These are phyloP conservation scores for Mastigamoeba balamuthi DNA, from an alignment of 78 protist genomes.

Conservation along the genomic window DNA sequence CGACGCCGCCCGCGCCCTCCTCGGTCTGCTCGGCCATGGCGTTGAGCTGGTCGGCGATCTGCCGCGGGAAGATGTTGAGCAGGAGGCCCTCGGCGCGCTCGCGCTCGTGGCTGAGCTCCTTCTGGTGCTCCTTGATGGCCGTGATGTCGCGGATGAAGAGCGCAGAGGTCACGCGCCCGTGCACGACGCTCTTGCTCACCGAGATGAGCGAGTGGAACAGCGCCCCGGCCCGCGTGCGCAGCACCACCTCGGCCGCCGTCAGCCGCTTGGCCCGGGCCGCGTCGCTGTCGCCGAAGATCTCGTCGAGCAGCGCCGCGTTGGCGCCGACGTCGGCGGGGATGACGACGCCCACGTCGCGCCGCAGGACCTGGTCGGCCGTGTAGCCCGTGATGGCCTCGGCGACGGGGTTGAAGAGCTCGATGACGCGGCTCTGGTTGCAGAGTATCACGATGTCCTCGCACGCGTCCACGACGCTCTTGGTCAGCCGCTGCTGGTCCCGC, in stretches of 20 bases:
- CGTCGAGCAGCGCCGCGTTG: background rate
- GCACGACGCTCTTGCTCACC: background rate
- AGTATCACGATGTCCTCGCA: background rate
- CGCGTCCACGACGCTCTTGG: too few relatives aligned
- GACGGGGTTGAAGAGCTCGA: background rate
- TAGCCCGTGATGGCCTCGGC: background rate
- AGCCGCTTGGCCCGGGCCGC: too few relatives aligned
- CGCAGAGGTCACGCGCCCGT: background rate
- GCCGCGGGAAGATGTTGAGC: slow-evolving; percentile 25
- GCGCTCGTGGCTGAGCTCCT: background rate
- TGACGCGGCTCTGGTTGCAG: background rate
- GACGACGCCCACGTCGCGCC: background rate
- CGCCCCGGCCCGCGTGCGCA: too few relatives aligned
- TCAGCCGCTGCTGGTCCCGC: too few relatives aligned
- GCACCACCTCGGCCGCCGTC: too few relatives aligned
- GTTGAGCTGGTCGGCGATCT: background rate
- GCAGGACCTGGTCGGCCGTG: background rate
- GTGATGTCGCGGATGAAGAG: background rate
- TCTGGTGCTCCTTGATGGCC: background rate
- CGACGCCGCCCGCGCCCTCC: background rate
- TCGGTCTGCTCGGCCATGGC: background rate
- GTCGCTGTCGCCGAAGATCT: background rate
- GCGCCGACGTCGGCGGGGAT: background rate
- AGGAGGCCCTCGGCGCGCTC: background rate
- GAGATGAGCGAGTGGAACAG: background rate